A percentile compares a stretch with the other conserved stretches of the same genome.
These are phyloP conservation scores for Tolypocladium cylindrosporum DNA, from an alignment of 2,329 filamentous ascomycete species.

Conservation along the genomic window DNA sequence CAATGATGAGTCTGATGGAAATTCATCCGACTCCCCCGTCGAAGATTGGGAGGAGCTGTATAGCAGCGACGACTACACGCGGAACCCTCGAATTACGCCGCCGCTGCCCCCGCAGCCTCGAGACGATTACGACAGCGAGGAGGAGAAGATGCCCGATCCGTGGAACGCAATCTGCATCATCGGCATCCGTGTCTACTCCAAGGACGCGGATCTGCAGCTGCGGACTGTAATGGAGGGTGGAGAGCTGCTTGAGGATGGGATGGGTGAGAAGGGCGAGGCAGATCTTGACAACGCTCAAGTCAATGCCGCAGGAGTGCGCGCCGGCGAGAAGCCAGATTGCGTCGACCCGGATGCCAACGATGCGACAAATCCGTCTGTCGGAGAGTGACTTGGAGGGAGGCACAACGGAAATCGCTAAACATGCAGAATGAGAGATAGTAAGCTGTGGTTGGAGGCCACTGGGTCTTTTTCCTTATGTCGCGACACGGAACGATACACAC, in stretches of 20 bases:
- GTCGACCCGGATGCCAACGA: slow-evolving; percentile 5
- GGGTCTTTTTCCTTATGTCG: too few species aligned
- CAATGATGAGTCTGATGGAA: slow-evolving; percentile 35
- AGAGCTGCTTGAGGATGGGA: slow-evolving; percentile 41
- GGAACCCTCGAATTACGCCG: slow-evolving; percentile 34
- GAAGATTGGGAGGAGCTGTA: slow-evolving; percentile 51
- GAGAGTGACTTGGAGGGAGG: not conserved
- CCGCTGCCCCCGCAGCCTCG: slow-evolving; percentile 20
- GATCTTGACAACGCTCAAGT: slow-evolving; percentile 48
- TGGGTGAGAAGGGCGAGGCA: slow-evolving; percentile 45
- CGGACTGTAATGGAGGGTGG: slow-evolving; percentile 46
- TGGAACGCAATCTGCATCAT: slow-evolving; percentile 57
- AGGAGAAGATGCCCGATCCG: slow-evolving; percentile 44
- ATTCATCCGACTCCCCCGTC: slow-evolving; percentile 50
- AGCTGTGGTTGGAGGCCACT: not conserved
- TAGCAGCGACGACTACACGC: slow-evolving; percentile 46
- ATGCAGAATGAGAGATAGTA: not conserved
- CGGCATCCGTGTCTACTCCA: slow-evolving; percentile 51
- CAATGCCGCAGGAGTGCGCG: slow-evolving; percentile 39
- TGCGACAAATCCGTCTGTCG: slow-evolving; percentile 5
- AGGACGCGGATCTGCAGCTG: slow-evolving; percentile 44
- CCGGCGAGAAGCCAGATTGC: not conserved
- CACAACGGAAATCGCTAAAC: not conserved
- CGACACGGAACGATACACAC: not conserved
- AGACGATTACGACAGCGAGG: slow-evolving; percentile 41